Conservation (phyloP, 108 stramenopile species). For the Craspedostauros australis region DNA sequence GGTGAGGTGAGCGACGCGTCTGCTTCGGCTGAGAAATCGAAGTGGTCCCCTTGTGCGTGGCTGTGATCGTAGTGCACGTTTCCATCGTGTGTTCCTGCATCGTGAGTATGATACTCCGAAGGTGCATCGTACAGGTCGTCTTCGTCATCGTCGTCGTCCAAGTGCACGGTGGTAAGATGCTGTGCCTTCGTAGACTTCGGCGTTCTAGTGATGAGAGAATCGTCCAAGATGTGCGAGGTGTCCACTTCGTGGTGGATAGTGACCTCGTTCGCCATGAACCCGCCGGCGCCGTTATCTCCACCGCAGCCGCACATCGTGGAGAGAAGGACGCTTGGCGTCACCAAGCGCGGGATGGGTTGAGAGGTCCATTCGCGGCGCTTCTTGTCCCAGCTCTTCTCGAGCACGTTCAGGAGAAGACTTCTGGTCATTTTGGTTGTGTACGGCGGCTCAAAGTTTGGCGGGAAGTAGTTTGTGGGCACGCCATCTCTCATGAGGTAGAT, state of each 20-base stretch:
- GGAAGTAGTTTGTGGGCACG: slow-evolving; percentile 83
- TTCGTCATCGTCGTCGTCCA: no score
- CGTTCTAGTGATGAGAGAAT: no score
- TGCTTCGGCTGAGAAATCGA: no score
- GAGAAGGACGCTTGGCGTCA: slow-evolving; percentile 57
- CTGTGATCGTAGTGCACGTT: no score
- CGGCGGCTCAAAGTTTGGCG: slow-evolving; percentile 83
- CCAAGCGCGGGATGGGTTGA: slow-evolving; percentile 53
- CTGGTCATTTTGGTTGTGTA: slow-evolving; percentile 87
- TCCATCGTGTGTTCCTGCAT: no score
- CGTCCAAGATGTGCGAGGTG: no score
- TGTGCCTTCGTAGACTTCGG: no score
- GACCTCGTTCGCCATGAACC: slow-evolving; percentile 42
- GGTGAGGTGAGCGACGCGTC: no score
- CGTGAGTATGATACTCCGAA: no score
- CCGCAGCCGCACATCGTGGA: slow-evolving; percentile 63
- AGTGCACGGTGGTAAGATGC: no score
- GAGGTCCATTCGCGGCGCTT: slow-evolving; percentile 75
- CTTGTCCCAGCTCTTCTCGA: slow-evolving; percentile 79
- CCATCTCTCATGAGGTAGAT: slow-evolving; percentile 80
- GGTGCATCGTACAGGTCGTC: no score
- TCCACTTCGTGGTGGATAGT: slow-evolving; percentile 21
- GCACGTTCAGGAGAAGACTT: slow-evolving; percentile 60
- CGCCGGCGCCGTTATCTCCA: slow-evolving; percentile 34
- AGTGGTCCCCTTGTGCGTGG: no score